Evolutionary conservation across 139 green algal species (phyloP).

Genomic region (Mychonastes homosphaera): DNA sequence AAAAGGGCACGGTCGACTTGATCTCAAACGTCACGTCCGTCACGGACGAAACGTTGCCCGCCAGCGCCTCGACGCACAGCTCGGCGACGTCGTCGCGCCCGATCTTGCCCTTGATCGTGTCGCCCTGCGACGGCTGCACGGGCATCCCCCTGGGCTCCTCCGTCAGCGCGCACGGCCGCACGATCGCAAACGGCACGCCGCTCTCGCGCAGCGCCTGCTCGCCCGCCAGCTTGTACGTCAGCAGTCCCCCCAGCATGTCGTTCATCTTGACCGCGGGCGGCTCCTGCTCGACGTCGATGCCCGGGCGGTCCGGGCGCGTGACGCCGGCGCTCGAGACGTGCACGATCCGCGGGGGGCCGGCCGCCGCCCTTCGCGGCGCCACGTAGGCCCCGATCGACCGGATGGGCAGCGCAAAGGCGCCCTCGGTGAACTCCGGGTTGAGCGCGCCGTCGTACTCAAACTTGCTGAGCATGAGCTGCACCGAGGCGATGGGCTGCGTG

Average conservation of each 20-base stretch:
- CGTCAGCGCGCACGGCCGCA: slow-evolving; percentile 72
- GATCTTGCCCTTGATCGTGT: slow-evolving; percentile 73
- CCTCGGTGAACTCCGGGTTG: slow-evolving; percentile 74
- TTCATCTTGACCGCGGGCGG: slow-evolving; percentile 84
- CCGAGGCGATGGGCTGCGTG: slow-evolving; percentile 36
- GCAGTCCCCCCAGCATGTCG: slow-evolving; percentile 74
- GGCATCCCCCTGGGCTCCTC: slow-evolving; percentile 59
- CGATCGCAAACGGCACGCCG: slow-evolving; percentile 62
- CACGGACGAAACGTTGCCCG: too few relatives aligned
- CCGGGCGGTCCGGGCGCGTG: slow-evolving; percentile 66
- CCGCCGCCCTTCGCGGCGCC: not conserved
- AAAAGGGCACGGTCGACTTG: slow-evolving; percentile 69
- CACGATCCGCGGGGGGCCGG: slow-evolving; percentile 13
- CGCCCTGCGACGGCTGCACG: slow-evolving; percentile 74
- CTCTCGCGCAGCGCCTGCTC: slow-evolving; percentile 26
- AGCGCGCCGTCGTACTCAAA: slow-evolving; percentile 88
- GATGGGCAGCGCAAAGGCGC: slow-evolving; percentile 71
- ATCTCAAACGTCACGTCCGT: slow-evolving; percentile 96
- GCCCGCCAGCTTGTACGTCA: slow-evolving; percentile 67
- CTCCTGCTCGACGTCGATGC: slow-evolving; percentile 49
- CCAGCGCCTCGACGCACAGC: slow-evolving; percentile 61
- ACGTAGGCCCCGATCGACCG: slow-evolving; percentile 49
- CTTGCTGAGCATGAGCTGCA: slow-evolving; percentile 88
- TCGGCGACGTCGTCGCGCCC: slow-evolving; percentile 71
- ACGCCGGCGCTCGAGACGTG: slow-evolving; percentile 57